These are phyloP conservation scores for Fraxinus velutina DNA, from an alignment of 305 asterid species.

Conservation along the genomic window DNA sequence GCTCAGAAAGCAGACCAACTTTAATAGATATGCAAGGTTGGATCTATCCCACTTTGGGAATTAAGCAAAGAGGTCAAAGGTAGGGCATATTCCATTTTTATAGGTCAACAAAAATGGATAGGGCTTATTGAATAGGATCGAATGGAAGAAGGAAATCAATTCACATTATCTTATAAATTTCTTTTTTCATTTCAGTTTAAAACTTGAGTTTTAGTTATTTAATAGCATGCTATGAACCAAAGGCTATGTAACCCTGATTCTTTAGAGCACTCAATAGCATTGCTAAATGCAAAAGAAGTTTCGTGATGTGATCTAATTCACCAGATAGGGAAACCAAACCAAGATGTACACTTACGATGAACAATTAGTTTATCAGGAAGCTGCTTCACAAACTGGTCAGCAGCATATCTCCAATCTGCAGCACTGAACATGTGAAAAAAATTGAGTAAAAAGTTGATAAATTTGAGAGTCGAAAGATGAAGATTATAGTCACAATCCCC, in stretches of 20 bases:
- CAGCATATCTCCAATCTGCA: slow-evolving; percentile 73
- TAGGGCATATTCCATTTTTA: neutral
- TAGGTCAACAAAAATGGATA: neutral
- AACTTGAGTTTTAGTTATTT: neutral
- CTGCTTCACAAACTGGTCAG: slow-evolving; percentile 59
- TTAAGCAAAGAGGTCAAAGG: neutral
- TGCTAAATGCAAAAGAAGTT: slow-evolving; percentile 10
- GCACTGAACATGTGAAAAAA: slow-evolving; percentile 38
- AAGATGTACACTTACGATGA: slow-evolving; percentile 46
- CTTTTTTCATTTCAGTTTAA: neutral
- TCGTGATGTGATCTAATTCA: neutral
- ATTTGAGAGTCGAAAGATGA: neutral
- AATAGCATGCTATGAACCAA: neutral
- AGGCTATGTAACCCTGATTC: neutral
- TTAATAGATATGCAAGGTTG: neutral
- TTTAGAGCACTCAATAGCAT: neutral
- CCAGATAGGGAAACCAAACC: slow-evolving; percentile 9
- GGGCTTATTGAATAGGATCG: neutral
- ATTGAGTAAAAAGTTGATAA: slow-evolving; percentile 9
- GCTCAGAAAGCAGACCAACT: neutral
- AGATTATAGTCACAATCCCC: slow-evolving; percentile 1
- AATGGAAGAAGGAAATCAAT: neutral
- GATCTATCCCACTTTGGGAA: neutral
- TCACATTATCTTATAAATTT: neutral
- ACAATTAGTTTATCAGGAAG: slow-evolving; percentile 61